Base-by-base conservation (phyloP, 176 grass and related monocot genomes). In the Eragrostis nindensis region DNA sequence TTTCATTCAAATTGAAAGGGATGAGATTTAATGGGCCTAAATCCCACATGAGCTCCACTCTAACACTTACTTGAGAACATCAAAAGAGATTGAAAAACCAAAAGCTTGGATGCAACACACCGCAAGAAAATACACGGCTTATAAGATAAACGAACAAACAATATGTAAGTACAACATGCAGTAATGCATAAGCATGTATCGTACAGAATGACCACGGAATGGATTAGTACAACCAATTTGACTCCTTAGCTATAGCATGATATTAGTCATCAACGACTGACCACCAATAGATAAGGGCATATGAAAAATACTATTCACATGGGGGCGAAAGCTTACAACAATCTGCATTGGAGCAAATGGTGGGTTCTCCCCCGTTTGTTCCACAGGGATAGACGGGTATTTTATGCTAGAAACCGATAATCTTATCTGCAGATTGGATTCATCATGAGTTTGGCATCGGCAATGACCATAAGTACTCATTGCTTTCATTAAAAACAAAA, bases 301-400 rank as follows among this genome's bases (percentile, higher is more conserved):
- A 26, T 50, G 53, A 8, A 53, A 5, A 19, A n/a, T n/a, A 55
- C 0, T 55, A 36, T 36, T 36, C n/a, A 36, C 32, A 36, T 36
- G 32, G 40, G 71, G 39, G 87, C 36, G 26, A 53, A 52, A 30
- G 42, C 87, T 70, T 83, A 98, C 96, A 82, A 81, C 87, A 59
- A 98, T 93, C 69, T 93, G 83, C 96, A 98, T 95, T 50, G 96
- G 92, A 80, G 90, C 78, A 83, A 98, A 98, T 76, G 92, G 88
- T 64, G 78, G 80, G 30, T 87, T 84, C 79, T 89, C 62, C 68
- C 87, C 90, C 73, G 92, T 89, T 81, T 98, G 96, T 73, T 93
- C 96, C 44, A 91, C 55, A 56, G 96, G 96, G 74, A 93, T 89
- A 73, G 90, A 76, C 18, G 88, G 96, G 62, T 93, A 98, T 59